Evolutionary conservation across 192 early-diverging fungal species (phyloP), one percentile per base, ranked within the genome.

Genomic region (Podila minutissima): DNA sequence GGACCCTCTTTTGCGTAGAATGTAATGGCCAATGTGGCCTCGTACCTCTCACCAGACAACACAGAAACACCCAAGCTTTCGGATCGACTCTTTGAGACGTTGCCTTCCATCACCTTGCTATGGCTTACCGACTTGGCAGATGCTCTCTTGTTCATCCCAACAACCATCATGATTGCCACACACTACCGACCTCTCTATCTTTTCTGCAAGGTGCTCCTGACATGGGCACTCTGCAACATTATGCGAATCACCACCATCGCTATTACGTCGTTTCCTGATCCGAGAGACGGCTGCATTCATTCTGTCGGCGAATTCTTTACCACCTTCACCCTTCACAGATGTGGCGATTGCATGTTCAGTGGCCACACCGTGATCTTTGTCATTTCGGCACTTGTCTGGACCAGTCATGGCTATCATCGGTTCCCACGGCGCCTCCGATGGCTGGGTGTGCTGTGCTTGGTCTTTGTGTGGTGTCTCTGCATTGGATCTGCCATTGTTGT

Each of bases 301-400:
- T 88, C 83, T 8, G 24, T 72, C 3, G 88, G 84, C 50, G 86
- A 89, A 50, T 84, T 90, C 67, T 90, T 91, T 53, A 87, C 88
- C 3, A 81, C 87, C 2, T 91, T 92, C 61, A 69, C 83, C 11
- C 37, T 89, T 35, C 90, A 91, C 35, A 75, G 90, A 7, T 92
- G 91, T 69, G 91, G 91, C 29, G 91, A 92, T 58, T 86, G 86
- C n/a, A 92, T 91, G 53, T 92, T 88, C 67, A 88, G 87, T 33
- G 91, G 91, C 24, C 91, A 92, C 67, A 90, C 91, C 8, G 72
- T 89, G 31, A 88, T 92, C 19, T 88, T 91, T 71, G 86, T 90
- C 1, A 83, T 90, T 46, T 89, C 85, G 41, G 88, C 89, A 0
- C 74, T 92, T 74, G 82, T 84, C 50, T 91, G 89, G 89, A 75